Evolutionary conservation across 2,329 filamentous ascomycete genomes (phyloP).

Genomic region (Dothideomycetes sp.): DNA sequence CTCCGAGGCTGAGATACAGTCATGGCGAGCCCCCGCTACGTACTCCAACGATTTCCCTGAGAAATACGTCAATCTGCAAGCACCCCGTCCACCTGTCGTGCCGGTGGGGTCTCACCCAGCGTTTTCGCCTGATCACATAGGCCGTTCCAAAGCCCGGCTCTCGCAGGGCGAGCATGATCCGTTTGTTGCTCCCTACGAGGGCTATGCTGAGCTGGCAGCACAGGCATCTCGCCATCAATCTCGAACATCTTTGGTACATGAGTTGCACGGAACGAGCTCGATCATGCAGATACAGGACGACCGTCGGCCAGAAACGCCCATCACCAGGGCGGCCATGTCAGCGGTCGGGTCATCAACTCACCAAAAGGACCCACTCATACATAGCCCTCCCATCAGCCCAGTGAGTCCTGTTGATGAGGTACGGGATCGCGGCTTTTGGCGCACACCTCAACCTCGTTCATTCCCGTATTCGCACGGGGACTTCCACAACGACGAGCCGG

Average conservation of each 20-base stretch:
- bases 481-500: background rate
- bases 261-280: background rate
- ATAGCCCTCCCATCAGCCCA: slow-evolving; percentile 2
- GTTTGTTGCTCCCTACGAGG: background rate
- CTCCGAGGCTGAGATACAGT: slow-evolving; percentile 6
- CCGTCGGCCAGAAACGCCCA: background rate
- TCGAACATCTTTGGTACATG: background rate
- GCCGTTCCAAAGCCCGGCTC: background rate
- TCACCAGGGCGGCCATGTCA: background rate
- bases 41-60: background rate
- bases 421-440: background rate
- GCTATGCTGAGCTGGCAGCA: background rate
- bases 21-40: slow-evolving; percentile 1
- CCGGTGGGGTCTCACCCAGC: background rate
- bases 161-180: background rate
- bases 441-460: background rate
- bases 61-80: slow-evolving; percentile 1
- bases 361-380: slow-evolving; percentile 1
- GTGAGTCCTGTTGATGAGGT: background rate
- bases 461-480: background rate
- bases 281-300: background rate
- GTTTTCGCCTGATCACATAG: background rate
- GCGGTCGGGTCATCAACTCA: background rate
- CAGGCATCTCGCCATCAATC: background rate
- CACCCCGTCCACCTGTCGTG: slow-evolving; percentile 1